These are phyloP conservation scores for Colletotrichum sp. DNA, from an alignment of 2,329 filamentous ascomycete genomes.

Conservation along the genomic window DNA sequence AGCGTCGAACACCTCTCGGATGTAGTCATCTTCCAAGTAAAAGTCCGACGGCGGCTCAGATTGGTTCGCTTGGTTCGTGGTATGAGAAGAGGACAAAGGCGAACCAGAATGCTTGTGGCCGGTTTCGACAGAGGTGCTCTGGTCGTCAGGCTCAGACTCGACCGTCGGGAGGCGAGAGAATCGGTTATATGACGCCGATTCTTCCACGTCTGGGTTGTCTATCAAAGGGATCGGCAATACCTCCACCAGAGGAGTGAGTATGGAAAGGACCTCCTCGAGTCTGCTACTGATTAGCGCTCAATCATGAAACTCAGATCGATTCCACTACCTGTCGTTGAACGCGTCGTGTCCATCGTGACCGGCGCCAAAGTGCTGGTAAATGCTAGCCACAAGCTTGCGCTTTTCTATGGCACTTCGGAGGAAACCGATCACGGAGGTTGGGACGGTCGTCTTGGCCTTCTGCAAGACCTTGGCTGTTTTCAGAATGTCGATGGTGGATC, in stretches of 20 bases:
- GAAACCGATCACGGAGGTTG: rapidly evolving
- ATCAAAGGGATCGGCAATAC: no score
- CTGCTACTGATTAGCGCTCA: no score
- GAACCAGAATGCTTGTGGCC: neutral
- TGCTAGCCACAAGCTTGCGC: neutral
- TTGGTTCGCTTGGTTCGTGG: no score
- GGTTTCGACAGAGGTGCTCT: neutral
- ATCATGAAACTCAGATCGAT: no score
- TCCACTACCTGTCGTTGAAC: neutral
- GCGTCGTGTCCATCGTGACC: neutral
- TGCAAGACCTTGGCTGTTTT: rapidly evolving
- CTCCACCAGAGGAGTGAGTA: neutral
- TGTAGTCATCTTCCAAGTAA: neutral
- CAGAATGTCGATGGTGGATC: neutral
- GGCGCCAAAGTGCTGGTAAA: neutral
- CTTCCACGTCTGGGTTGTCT: no score
- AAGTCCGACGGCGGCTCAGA: neutral
- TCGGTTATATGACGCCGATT: no score
- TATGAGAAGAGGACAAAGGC: neutral
- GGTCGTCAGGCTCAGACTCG: neutral
- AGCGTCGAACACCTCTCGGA: neutral
- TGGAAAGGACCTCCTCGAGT: neutral
- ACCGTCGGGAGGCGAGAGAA: neutral
- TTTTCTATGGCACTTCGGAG: neutral
- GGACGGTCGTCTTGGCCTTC: rapidly evolving